Evolutionary conservation across 495 filamentous ascomycete species (phyloP).

Genomic region (Thermochaetoides thermophila): DNA sequence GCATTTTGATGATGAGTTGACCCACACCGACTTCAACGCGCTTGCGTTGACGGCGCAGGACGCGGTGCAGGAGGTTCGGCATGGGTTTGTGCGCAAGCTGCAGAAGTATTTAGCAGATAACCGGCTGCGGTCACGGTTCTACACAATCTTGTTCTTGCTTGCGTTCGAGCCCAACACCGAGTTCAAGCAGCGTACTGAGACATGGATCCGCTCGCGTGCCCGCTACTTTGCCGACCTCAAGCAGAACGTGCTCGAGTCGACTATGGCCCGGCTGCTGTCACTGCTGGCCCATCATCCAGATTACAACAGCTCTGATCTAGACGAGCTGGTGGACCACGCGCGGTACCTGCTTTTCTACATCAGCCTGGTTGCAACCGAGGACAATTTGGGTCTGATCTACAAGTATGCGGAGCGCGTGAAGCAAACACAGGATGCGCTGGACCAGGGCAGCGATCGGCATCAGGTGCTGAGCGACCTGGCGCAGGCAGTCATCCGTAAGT

Average conservation of each 20-base stretch:
- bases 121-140: conserved; percentile 63
- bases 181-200: conserved; percentile 58
- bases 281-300: conserved; percentile 92
- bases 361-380: conserved; percentile 62
- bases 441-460: conserved; percentile 47
- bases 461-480: conserved; percentile 84
- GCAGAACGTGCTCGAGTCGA: conserved; percentile 58
- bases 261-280: conserved; percentile 75
- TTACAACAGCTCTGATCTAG: conserved; percentile 50
- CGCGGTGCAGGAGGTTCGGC: conserved; percentile 52
- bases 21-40: conserved; percentile 57
- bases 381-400: conserved; percentile 78
- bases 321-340: conserved; percentile 63
- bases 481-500: conserved; percentile 66
- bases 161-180: conserved; percentile 68
- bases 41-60: conserved; percentile 74
- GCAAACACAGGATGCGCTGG: conserved; percentile 67
- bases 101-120: conserved; percentile 68
- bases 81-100: conserved; percentile 63
- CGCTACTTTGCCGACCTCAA: conserved; percentile 35
- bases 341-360: conserved; percentile 85
- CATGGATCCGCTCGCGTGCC: conserved; percentile 76
- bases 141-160: conserved; percentile 72
- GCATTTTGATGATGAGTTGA: conserved; percentile 62
- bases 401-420: conserved; percentile 89